Conservation (phyloP, 495 filamentous ascomycete species). For the Saxophila tyrrhenica region DNA sequence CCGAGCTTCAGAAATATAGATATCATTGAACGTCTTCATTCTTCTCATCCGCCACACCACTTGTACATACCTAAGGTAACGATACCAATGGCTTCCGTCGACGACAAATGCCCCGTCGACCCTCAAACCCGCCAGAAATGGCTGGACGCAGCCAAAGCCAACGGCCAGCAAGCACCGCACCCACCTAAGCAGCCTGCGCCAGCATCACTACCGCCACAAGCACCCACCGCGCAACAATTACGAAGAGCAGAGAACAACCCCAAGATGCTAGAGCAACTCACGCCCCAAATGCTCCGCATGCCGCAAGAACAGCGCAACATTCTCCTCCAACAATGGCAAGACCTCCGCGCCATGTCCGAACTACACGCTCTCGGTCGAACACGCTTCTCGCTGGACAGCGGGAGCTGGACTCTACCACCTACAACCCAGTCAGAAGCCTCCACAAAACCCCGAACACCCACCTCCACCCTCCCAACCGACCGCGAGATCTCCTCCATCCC, state of each 20-base stretch:
- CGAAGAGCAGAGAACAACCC: conserved; percentile 25
- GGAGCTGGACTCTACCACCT: not conserved
- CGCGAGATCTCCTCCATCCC: conserved; percentile 80
- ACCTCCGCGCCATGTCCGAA: not conserved
- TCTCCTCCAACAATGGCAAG: not conserved
- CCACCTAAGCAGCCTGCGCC: conserved; percentile 9
- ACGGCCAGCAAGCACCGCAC: conserved; percentile 13
- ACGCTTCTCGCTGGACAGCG: not conserved
- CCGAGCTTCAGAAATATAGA: not conserved
- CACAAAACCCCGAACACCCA: not conserved
- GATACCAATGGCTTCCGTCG: not conserved
- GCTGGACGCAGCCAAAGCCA: conserved; percentile 45
- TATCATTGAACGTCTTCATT: too few species aligned
- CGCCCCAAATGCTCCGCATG: not conserved
- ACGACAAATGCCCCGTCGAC: conserved; percentile 68
- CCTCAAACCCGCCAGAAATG: conserved; percentile 74
- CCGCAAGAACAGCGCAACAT: not conserved
- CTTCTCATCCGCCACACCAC: too few species aligned
- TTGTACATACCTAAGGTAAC: too few species aligned
- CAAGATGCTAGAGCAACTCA: conserved; percentile 15
- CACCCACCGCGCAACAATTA: conserved; percentile 1
- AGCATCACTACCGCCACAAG: conserved; percentile 1
- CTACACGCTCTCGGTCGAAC: not conserved
- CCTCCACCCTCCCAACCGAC: conserved; percentile 30
- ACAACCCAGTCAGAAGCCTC: not conserved